Evolutionary conservation across 495 filamentous ascomycete genomes (phyloP), one percentile per base, ranked within the genome.

Genomic region (Neurospora sp.): DNA sequence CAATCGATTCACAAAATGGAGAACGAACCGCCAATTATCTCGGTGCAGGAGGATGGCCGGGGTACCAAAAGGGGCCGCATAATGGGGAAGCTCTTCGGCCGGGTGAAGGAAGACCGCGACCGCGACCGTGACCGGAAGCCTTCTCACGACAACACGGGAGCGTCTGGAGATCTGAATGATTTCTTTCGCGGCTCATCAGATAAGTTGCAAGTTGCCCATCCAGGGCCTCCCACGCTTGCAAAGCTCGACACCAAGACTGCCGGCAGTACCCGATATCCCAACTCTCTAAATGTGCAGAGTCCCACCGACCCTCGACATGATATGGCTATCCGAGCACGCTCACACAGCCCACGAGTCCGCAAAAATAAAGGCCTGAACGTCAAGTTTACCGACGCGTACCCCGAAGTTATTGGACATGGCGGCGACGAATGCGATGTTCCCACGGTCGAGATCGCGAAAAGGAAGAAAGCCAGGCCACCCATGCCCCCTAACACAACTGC

Each of bases 381-480:
- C n/a, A 87, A 85, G 59, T 97, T 97, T 77, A 87, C 83, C 9
- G 85, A 90, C 70, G 85, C 81, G 27, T 83, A 83, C 73, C 92
- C 93, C 18, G 92, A 92, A 42, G 78, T 96, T 70, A 96, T 97
- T 80, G 94, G 94, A 35, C 89, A 92, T 77, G 94, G 94, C 31
- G 94, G 94, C 16, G 94, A 97, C 81, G 93, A 96, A 75, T 89
- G 90, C 54, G 90, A 92, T 44, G 81, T 83, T 5, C 91, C 92
- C 7, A 87, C 89, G 0, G 84, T 88, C 23, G 92, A 94, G 76
- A 90, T 97, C 20, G 88, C 88, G 0, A 84, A 81, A 76, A 80
- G 85, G 70, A 85, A 85, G 76, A 83, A 83, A 70, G 77, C 83
- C 20, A 84, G 79, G 72, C 83, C 83, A 1, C 77, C 78, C 37